Percentiles rank a stretch among this genome's conserved stretches.
These are phyloP conservation scores for Arxiozyma slooffiae DNA, from an alignment of 1,139 yeast genomes.

Conservation along the genomic window DNA sequence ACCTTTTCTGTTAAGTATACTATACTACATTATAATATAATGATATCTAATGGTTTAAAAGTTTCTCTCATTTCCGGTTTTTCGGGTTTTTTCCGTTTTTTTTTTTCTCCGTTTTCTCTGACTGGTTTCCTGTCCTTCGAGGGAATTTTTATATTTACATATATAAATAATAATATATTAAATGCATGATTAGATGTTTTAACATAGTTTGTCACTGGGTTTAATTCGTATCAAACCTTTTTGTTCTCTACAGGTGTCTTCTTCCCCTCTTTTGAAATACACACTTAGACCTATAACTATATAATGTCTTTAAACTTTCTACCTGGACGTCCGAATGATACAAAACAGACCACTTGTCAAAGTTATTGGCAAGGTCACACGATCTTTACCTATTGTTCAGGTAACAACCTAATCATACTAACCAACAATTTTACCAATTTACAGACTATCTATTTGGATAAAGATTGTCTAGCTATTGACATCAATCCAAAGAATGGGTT, in stretches of 20 bases:
- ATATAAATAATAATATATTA: no score
- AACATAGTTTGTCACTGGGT: no score
- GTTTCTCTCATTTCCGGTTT: not conserved
- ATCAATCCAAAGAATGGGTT: conserved; percentile 50
- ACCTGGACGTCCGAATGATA: conserved; percentile 74
- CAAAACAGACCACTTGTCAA: conserved; percentile 49
- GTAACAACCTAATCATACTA: conserved; percentile 68
- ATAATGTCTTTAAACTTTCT: conserved; percentile 57
- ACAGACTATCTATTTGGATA: conserved; percentile 66
- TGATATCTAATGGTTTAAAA: no score
- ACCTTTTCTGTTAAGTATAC: no score
- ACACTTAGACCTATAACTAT: not conserved
- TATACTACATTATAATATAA: no score
- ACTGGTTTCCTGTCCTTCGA: no score
- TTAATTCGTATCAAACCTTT: no score
- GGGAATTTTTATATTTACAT: no score
- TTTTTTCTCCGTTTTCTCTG: no score
- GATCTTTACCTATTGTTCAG: conserved; percentile 71
- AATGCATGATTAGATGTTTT: no score
- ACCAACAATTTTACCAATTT: conserved; percentile 44
- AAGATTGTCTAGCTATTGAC: conserved; percentile 59
- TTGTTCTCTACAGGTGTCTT: no score
- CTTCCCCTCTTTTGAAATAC: no score
- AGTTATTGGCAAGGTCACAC: conserved; percentile 60
- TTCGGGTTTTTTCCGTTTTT: not conserved